Conservation (phyloP, 257 asterid species). For the Capsicum pubescens region DNA sequence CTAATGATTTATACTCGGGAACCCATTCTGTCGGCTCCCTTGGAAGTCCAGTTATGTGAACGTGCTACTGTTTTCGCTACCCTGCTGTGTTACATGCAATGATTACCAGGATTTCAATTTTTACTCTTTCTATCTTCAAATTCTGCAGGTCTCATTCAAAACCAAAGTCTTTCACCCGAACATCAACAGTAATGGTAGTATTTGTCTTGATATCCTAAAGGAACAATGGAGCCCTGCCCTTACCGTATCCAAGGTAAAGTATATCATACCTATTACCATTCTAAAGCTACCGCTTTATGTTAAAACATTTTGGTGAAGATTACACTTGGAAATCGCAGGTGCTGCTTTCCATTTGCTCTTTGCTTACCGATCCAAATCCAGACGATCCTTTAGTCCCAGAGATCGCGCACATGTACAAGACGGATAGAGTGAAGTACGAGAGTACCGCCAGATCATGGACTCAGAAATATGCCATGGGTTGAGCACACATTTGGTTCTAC, state of each 20-base stretch:
- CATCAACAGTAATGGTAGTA: slow-evolving; percentile 56
- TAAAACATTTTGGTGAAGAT: neutral
- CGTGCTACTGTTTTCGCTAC: neutral
- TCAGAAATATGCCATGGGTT: slow-evolving; percentile 82
- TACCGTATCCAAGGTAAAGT: slow-evolving; percentile 51
- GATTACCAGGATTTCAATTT: neutral
- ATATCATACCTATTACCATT: neutral
- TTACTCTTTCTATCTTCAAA: neutral
- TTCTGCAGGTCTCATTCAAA: slow-evolving; percentile 50
- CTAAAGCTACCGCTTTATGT: neutral
- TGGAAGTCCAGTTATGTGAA: neutral
- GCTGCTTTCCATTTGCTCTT: slow-evolving; percentile 74
- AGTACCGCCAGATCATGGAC: slow-evolving; percentile 83
- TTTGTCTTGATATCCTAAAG: slow-evolving; percentile 57
- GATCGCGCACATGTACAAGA: slow-evolving; percentile 82
- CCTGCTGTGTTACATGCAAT: neutral
- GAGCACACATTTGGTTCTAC: slow-evolving; percentile 22
- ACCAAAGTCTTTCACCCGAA: slow-evolving; percentile 57
- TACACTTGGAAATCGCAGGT: slow-evolving; percentile 49
- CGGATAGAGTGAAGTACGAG: slow-evolving; percentile 70
- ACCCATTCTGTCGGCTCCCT: neutral
- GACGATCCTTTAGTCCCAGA: slow-evolving; percentile 90
- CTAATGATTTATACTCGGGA: neutral
- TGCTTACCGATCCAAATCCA: slow-evolving; percentile 86
- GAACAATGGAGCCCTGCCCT: slow-evolving; percentile 67